Percentiles rank a stretch among this genome's conserved stretches.
These are phyloP conservation scores for Ettlia oleoabundans DNA, from an alignment of 139 green algal genomes.

Conservation along the genomic window DNA sequence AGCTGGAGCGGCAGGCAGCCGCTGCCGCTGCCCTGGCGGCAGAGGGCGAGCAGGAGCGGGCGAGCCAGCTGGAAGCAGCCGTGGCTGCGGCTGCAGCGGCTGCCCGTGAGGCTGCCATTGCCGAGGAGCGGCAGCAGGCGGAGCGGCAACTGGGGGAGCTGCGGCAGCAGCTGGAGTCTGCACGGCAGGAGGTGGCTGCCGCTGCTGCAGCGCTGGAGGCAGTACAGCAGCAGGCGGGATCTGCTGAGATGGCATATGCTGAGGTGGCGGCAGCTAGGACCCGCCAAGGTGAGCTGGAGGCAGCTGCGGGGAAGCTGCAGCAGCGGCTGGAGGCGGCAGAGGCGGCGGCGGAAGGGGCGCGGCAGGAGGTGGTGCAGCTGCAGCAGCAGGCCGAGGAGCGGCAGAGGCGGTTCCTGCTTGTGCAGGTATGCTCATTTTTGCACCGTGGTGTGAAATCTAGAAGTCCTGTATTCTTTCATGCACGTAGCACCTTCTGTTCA, in stretches of 20 bases:
- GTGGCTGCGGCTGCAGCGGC: neutral
- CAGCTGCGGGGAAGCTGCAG: neutral
- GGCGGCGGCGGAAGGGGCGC: neutral
- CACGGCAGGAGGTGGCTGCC: neutral
- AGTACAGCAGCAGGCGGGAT: neutral
- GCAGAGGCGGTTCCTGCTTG: slow-evolving; percentile 46
- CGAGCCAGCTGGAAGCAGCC: neutral
- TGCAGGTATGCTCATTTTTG: too few relatives aligned
- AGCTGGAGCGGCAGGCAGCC: slow-evolving; percentile 3
- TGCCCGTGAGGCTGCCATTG: neutral
- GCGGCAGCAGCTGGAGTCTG: neutral
- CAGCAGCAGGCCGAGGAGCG: slow-evolving; percentile 38
- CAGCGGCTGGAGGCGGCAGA: neutral
- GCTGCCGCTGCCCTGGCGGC: neutral
- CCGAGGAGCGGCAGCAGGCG: neutral
- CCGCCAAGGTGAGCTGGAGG: slow-evolving; percentile 8
- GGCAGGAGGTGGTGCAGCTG: neutral
- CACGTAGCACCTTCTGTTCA: too few relatives aligned
- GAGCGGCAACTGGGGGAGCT: neutral
- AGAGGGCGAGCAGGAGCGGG: neutral
- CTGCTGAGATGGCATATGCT: neutral
- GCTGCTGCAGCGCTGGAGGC: slow-evolving; percentile 12
- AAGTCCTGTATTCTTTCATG: too few relatives aligned
- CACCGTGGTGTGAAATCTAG: too few relatives aligned
- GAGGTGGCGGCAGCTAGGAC: neutral